Percentiles rank a stretch among this genome's conserved stretches.
These are phyloP conservation scores for Paxillus involutus DNA, from an alignment of 768 basidiomycete genomes.

Conservation along the genomic window DNA sequence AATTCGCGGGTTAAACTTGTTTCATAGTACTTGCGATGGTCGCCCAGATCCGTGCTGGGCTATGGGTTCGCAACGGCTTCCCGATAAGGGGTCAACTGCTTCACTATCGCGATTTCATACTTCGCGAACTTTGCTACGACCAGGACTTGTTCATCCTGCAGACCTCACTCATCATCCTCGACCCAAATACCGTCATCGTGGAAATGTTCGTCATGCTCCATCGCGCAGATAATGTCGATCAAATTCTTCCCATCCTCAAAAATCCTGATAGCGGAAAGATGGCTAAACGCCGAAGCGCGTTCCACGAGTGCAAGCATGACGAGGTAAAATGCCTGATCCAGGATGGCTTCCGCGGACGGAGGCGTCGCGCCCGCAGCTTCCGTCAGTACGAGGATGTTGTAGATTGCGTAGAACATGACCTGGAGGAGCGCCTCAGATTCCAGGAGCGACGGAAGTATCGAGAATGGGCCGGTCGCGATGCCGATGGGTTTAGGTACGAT, in stretches of 20 bases:
- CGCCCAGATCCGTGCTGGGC: conserved; percentile 89
- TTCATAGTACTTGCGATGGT: conserved; percentile 79
- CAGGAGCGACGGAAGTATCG: conserved; percentile 59
- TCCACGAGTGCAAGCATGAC: conserved; percentile 84
- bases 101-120: conserved; percentile 95
- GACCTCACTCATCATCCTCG: conserved; percentile 74
- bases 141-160: conserved; percentile 93
- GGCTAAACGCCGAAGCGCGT: conserved; percentile 59
- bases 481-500: conserved; percentile 72
- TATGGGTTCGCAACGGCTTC: conserved; percentile 98
- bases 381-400: conserved; percentile 70
- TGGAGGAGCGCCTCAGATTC: conserved; percentile 73
- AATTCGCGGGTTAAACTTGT: not conserved
- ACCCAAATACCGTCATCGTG: conserved; percentile 79
- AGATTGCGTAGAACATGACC: conserved; percentile 79
- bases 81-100: conserved; percentile 92
- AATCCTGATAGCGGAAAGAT: conserved; percentile 48
- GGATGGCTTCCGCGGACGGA: conserved; percentile 82
- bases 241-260: conserved; percentile 65
- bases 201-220: conserved; percentile 79
- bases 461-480: conserved; percentile 69
- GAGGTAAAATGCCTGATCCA: conserved; percentile 87
- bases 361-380: conserved; percentile 59
- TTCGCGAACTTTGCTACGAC: conserved; percentile 95
- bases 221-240: conserved; percentile 67